Conservation (phyloP, 1,284 basidiomycete species). For the Moesziomyces sp. region DNA sequence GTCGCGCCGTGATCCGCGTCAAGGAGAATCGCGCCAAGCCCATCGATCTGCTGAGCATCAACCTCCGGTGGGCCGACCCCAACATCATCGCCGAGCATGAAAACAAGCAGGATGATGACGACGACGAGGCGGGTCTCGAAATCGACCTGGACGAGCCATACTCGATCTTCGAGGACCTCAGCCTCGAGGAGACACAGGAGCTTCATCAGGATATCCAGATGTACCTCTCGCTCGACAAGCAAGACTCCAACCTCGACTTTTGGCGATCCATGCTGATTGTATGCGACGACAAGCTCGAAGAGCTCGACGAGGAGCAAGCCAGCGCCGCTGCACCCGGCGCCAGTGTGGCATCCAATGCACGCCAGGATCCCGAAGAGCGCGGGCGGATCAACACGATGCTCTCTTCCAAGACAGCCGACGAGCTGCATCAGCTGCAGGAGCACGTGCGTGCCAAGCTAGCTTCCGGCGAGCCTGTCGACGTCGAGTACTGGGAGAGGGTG, state of each 20-base stretch:
- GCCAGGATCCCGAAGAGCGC: slow-evolving; percentile 56
- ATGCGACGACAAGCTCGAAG: slow-evolving; percentile 89
- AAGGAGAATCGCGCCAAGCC: slow-evolving; percentile 85
- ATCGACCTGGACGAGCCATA: slow-evolving; percentile 99
- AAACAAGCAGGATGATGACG: slow-evolving; percentile 77
- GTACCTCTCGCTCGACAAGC: slow-evolving; percentile 87
- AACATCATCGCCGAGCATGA: slow-evolving; percentile 95
- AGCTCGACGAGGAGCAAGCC: slow-evolving; percentile 67
- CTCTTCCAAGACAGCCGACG: slow-evolving; percentile 70
- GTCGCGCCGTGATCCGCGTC: slow-evolving; percentile 89
- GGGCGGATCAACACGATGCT: slow-evolving; percentile 63
- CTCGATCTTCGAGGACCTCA: slow-evolving; percentile 93
- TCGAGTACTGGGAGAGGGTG: slow-evolving; percentile 96
- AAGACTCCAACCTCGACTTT: slow-evolving; percentile 88
- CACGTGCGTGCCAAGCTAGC: slow-evolving; percentile 87
- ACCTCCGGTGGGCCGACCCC: slow-evolving; percentile 63
- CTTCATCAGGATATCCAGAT: slow-evolving; percentile 92
- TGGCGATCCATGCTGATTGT: slow-evolving; percentile 99
- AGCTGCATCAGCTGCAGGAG: slow-evolving; percentile 83
- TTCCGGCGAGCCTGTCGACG: slow-evolving; percentile 92
- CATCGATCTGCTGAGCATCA: slow-evolving; percentile 65
- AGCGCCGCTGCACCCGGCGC: slow-evolving; percentile 6
- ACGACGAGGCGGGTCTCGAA: slow-evolving; percentile 87
- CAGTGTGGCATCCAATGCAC: slow-evolving; percentile 70
- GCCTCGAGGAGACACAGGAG: slow-evolving; percentile 87